Percentiles rank a stretch among this genome's conserved stretches.
These are phyloP conservation scores for Rhizopus stolonifer DNA, from an alignment of 371 early-diverging fungal species.

Conservation along the genomic window DNA sequence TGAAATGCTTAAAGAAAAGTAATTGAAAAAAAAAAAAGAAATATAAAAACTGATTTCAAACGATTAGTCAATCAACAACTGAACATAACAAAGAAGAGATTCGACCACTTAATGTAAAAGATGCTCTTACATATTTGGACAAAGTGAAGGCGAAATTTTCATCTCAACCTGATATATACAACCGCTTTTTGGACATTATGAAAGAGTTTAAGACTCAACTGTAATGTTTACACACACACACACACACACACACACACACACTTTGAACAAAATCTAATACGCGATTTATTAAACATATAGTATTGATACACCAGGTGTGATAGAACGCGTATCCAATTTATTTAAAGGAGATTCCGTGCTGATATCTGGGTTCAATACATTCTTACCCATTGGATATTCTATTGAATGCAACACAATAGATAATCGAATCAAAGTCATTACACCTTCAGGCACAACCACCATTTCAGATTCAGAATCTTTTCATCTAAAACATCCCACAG, in stretches of 20 bases:
- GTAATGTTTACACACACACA: conserved; percentile 35
- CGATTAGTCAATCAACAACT: not conserved
- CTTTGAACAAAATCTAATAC: not conserved
- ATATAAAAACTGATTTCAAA: not conserved
- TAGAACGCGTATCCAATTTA: conserved; percentile 94
- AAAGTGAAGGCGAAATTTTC: conserved; percentile 93
- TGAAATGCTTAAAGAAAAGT: not conserved
- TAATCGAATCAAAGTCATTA: conserved; percentile 83
- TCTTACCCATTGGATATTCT: conserved; percentile 95
- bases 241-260: not conserved
- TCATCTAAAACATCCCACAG: not conserved
- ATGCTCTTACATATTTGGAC: conserved; percentile 97
- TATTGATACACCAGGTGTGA: conserved; percentile 98
- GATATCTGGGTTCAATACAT: conserved; percentile 99
- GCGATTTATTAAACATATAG: conserved; percentile 25
- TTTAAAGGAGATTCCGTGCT: conserved; percentile 93
- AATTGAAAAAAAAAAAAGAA: not conserved
- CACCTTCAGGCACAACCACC: conserved; percentile 75
- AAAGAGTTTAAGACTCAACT: conserved; percentile 98
- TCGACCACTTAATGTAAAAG: conserved; percentile 63
- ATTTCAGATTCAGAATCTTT: conserved; percentile 13
- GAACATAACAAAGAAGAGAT: conserved; percentile 15
- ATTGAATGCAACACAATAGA: conserved; percentile 79
- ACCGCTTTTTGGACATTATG: conserved; percentile 98
- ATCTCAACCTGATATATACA: conserved; percentile 92